Evolutionary conservation across 2,329 filamentous ascomycete genomes (phyloP).

Genomic region (Fusarium sp.): DNA sequence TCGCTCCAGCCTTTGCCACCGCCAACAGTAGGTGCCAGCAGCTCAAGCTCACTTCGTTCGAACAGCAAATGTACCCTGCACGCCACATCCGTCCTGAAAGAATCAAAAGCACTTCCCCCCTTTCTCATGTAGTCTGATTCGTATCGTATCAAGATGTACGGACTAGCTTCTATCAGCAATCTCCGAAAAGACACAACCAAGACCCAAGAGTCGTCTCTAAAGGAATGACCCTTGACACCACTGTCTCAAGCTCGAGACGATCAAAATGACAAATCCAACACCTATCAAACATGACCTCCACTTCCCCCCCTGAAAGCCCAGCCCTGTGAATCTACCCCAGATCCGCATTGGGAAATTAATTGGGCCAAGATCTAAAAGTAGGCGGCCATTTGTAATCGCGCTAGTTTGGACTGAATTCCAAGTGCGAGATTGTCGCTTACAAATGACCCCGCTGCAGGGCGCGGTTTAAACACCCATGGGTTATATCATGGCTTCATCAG

Average conservation of each 20-base stretch:
- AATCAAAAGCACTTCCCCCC: background rate
- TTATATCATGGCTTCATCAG: background rate
- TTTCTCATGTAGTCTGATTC: background rate
- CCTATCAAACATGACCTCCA: background rate
- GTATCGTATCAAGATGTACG: fast-evolving
- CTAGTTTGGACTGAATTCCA: background rate
- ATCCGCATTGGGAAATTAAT: background rate
- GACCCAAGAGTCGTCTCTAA: background rate
- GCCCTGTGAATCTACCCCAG: background rate
- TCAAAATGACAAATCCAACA: background rate
- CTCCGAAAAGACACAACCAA: background rate
- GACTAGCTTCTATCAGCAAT: background rate
- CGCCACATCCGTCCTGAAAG: background rate
- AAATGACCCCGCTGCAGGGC: background rate
- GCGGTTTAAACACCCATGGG: background rate
- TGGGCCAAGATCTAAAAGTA: background rate
- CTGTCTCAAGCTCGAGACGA: background rate
- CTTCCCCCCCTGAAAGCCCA: background rate
- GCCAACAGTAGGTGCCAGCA: background rate
- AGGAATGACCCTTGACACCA: background rate
- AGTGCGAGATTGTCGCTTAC: background rate
- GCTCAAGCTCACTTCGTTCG: fast-evolving
- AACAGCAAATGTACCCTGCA: background rate
- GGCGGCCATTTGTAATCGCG: background rate
- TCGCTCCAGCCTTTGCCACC: background rate